Conservation (phyloP, 1,139 yeast species). For the Candida sp. region DNA sequence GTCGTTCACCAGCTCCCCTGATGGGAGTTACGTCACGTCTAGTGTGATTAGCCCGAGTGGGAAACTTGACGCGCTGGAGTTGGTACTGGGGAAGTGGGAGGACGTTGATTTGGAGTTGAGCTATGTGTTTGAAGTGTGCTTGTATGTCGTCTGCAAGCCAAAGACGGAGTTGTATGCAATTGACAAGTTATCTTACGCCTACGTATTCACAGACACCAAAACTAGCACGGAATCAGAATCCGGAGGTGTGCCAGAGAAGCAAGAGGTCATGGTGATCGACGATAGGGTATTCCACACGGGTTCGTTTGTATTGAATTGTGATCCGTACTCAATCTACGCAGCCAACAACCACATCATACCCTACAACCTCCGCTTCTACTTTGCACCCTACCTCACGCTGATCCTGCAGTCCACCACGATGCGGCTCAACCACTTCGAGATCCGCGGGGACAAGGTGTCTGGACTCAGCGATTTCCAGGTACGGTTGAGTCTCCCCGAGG, state of each 20-base stretch:
- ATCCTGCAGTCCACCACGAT: slow-evolving; percentile 14
- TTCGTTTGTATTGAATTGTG: slow-evolving; percentile 33
- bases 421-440: slow-evolving; percentile 19
- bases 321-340: slow-evolving; percentile 29
- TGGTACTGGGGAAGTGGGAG: no score
- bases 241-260: not conserved
- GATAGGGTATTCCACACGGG: slow-evolving; percentile 8
- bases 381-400: slow-evolving; percentile 32
- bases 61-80: no score
- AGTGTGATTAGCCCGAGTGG: slow-evolving; percentile 1
- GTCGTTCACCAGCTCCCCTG: no score
- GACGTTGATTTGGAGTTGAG: slow-evolving; percentile 10
- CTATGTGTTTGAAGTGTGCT: slow-evolving; percentile 12
- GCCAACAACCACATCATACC: slow-evolving; percentile 38
- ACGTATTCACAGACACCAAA: no score
- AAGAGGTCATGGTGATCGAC: not conserved
- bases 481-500: slow-evolving; percentile 1
- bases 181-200: slow-evolving; percentile 1
- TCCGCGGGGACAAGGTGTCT: slow-evolving; percentile 10
- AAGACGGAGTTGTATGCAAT: not conserved
- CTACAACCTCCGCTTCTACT: slow-evolving; percentile 39
- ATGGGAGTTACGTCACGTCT: not conserved
- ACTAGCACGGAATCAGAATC: no score
- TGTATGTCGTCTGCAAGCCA: slow-evolving; percentile 11
- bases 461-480: slow-evolving; percentile 5